Base-by-base conservation (phyloP, 2,329 filamentous ascomycete genomes). In the Xylogone sp. region DNA sequence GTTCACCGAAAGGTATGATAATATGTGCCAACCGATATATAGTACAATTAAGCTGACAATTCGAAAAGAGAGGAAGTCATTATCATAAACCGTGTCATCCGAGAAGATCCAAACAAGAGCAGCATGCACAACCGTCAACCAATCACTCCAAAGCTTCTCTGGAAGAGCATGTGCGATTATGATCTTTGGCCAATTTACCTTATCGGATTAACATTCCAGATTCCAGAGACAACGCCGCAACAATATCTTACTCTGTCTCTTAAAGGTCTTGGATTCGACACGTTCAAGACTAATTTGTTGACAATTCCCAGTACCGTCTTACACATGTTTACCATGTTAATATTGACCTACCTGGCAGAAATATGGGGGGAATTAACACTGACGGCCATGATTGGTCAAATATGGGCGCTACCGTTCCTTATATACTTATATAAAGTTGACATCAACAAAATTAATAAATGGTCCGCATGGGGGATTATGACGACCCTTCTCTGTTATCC, bases 231-330 rank as follows among this genome's bases (percentile, higher is more conserved):
- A n/a, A 43, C 71, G 0, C 75, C 77, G 0, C 64, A 70, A 1
- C 69, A 71, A n/a, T 85, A 84, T 53, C 71, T 87, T 6, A 82
- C 83, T 0, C 72, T 84, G 7, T 79, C 76, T 1, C 71, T 86
- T 3, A 74, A 75, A 44, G 67, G 71, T 2, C 68, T 85, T 0
- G 82, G 75, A 2, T 84, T 83, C 65, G 67, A 72, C 54, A 80
- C 77, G 2, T 83, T 87, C 63, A 66, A 79, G 21, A 74, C 81
- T 1, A 87, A 85, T 59, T 62, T 87, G 27, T 72, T 87, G 12
- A 75, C 76, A 2, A 84, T 87, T 12, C 76, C 79, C 0, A 74
- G 70, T 3, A 74, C 74, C 46, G 71, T 71, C 2, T 59, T 78
- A 16, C 74, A 75, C 49, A 75, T 79, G 42, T 65, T 69, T 46